Evolutionary conservation across 345 rosid genomes (phyloP).

Genomic region (Corymbia maculata): DNA sequence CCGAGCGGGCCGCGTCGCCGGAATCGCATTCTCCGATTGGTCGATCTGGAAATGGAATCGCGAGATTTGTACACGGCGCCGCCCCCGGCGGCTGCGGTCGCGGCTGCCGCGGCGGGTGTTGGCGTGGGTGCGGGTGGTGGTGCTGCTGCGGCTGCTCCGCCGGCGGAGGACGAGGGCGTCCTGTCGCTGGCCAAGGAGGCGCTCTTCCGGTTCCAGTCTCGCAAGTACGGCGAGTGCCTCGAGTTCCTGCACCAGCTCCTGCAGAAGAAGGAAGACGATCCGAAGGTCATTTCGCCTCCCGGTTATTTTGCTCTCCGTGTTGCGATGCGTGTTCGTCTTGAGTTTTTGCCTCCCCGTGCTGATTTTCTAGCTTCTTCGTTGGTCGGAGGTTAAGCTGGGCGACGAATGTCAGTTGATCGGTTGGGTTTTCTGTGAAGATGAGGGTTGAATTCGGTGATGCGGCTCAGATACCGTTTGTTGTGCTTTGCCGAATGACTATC

Average conservation of each 20-base stretch:
- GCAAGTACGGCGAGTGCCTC: constrained; percentile 63
- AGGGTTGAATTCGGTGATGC: background rate
- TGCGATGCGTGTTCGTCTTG: background rate
- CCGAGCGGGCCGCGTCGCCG: background rate
- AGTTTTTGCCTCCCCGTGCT: background rate
- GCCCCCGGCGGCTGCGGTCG: background rate
- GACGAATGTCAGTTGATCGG: background rate
- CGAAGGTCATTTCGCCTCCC: constrained; percentile 39
- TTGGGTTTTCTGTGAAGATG: background rate
- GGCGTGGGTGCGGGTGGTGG: background rate
- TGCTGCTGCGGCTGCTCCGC: constrained; percentile 6
- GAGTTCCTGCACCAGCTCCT: constrained; percentile 53
- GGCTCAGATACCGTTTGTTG: background rate
- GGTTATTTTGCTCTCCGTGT: background rate
- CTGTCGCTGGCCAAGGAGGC: constrained; percentile 75
- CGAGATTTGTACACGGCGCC: constrained; percentile 34
- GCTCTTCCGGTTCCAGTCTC: constrained; percentile 55
- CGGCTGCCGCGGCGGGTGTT: constrained; percentile 10
- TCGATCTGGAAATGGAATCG: constrained; percentile 41
- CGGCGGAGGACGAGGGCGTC: constrained; percentile 33
- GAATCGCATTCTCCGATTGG: background rate
- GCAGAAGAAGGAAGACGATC: constrained; percentile 64
- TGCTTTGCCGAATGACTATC: background rate
- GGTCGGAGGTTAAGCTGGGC: background rate
- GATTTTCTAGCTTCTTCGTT: background rate